Conservation (phyloP, 2,329 filamentous ascomycete species). For the Clarireedia sp. region DNA sequence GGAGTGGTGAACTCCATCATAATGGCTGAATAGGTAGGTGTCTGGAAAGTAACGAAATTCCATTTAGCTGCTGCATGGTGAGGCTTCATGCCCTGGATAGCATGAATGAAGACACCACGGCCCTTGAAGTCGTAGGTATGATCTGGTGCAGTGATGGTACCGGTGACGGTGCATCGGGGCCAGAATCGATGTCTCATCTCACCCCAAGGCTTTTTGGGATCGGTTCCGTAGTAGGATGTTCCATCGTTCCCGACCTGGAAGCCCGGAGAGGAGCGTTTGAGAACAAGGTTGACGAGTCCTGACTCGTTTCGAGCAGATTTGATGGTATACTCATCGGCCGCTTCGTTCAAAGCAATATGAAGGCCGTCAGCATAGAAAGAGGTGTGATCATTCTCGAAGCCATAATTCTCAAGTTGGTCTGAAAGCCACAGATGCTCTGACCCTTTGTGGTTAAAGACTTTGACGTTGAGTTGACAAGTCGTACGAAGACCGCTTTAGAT, state of each 20-base stretch:
- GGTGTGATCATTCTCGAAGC: conserved; percentile 76
- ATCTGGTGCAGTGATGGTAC: conserved; percentile 74
- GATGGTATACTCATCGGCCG: conserved; percentile 75
- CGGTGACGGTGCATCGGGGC: conserved; percentile 77
- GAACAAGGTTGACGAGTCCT: conserved; percentile 76
- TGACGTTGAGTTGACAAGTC: conserved; percentile 89
- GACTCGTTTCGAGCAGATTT: conserved; percentile 79
- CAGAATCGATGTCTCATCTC: conserved; percentile 89
- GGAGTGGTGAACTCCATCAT: conserved; percentile 97
- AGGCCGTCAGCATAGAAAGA: conserved; percentile 82
- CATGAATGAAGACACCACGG: conserved; percentile 70
- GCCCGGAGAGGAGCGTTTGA: conserved; percentile 68
- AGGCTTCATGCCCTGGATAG: conserved; percentile 97
- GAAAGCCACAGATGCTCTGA: conserved; percentile 72
- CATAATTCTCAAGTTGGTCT: conserved; percentile 67
- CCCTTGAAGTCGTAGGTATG: conserved; percentile 78
- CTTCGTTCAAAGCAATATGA: conserved; percentile 76
- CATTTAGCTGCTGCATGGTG: conserved; percentile 88
- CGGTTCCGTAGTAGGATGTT: conserved; percentile 77
- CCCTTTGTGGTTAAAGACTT: conserved; percentile 71
- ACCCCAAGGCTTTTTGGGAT: conserved; percentile 84
- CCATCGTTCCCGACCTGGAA: conserved; percentile 82
- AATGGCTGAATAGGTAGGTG: conserved; percentile 75
- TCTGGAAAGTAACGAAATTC: conserved; percentile 93
- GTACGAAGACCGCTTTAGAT: conserved; percentile 69